phyloP scores from a whole-genome alignment of 2,329 filamentous ascomycete genomes.

The Chaetomium sp. region DNA sequence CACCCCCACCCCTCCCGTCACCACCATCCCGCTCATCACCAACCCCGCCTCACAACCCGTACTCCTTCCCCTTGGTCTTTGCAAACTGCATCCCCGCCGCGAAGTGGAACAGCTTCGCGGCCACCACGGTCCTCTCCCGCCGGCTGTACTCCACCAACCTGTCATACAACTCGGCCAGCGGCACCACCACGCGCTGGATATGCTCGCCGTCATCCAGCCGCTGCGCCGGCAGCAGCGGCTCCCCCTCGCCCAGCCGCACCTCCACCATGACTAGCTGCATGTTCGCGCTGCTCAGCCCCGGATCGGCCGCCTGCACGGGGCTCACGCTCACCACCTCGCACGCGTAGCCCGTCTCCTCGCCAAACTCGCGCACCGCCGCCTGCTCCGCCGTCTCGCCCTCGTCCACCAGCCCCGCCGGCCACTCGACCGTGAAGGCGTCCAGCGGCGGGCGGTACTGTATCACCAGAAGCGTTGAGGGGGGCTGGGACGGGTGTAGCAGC shows the following conservation, averaged over 20 bases:
- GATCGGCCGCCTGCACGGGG: constrained; percentile 59
- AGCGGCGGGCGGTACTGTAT: constrained; percentile 57
- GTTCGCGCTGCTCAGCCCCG: constrained; percentile 61
- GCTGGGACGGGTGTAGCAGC: constrained; percentile 50
- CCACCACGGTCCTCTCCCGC: constrained; percentile 55
- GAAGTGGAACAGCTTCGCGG: constrained; percentile 63
- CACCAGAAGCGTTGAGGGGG: constrained; percentile 52
- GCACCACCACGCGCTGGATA: constrained; percentile 62
- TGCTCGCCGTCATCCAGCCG: constrained; percentile 62
- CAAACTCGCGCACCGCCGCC: constrained; percentile 56
- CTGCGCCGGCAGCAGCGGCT: constrained; percentile 55
- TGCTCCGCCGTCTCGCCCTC: constrained; percentile 53
- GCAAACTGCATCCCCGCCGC: constrained; percentile 59
- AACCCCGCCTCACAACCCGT: constrained; percentile 13
- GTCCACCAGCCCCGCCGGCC: constrained; percentile 58
- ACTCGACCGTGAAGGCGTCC: constrained; percentile 55
- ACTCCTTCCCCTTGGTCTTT: constrained; percentile 35
- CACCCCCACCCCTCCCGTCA: neutral
- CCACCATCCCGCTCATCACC: neutral
- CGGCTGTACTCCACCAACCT: constrained; percentile 51
- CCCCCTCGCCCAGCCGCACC: constrained; percentile 54
- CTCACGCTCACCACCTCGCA: constrained; percentile 52
- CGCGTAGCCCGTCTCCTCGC: constrained; percentile 59
- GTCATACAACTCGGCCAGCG: constrained; percentile 58
- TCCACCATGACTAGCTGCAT: constrained; percentile 64